These are phyloP conservation scores for Pharus latifolius DNA, from an alignment of 176 grass and related monocot genomes.

Conservation along the genomic window DNA sequence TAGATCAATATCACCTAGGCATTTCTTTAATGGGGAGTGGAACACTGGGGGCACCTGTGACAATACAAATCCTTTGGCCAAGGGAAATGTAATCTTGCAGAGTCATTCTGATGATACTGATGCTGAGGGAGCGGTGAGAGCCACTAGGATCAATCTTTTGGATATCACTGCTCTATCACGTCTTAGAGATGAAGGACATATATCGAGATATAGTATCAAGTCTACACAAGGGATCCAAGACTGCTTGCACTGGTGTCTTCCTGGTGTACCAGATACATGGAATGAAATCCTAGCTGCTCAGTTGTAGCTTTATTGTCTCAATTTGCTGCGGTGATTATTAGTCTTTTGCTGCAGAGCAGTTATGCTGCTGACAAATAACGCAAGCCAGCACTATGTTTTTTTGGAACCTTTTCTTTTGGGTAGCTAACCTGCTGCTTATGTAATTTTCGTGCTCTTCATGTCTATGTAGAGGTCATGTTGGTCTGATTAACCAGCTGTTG, in stretches of 20 bases:
- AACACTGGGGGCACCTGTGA: constrained; percentile 66
- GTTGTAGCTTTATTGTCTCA: constrained; percentile 40
- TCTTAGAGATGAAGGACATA: constrained; percentile 78
- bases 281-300: constrained; percentile 79
- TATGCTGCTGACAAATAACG: background rate
- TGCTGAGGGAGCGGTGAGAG: constrained; percentile 46
- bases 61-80: constrained; percentile 59
- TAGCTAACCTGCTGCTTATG: too few species aligned
- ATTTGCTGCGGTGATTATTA: background rate
- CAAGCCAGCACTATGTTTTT: background rate
- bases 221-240: constrained; percentile 55
- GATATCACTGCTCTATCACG: constrained; percentile 70
- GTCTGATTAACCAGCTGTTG: too few species aligned
- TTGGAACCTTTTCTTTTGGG: background rate
- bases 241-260: constrained; percentile 93
- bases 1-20: constrained; percentile 67
- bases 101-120: constrained; percentile 51
- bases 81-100: constrained; percentile 46
- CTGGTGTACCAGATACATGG: constrained; percentile 81
- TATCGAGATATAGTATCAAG: constrained; percentile 71
- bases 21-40: constrained; percentile 87
- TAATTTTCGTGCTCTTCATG: too few species aligned
- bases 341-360: background rate
- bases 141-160: constrained; percentile 55
- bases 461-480: too few species aligned